Conservation (phyloP, 176 grass and related monocot genomes). For the Tuctoria greenei region DNA sequence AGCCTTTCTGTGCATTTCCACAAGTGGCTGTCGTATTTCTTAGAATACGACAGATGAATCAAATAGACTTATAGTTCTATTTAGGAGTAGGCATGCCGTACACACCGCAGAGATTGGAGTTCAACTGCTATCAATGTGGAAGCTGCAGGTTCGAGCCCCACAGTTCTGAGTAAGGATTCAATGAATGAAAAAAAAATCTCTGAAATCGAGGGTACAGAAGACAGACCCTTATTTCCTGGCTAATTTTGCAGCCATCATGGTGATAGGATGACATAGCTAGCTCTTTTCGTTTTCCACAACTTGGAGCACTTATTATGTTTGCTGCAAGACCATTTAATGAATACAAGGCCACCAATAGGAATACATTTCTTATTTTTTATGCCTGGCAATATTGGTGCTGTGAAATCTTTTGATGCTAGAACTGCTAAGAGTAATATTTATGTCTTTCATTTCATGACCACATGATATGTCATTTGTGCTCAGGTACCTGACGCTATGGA, state of each 20-base stretch:
- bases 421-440: not conserved
- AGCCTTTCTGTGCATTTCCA: no score
- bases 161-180: not conserved
- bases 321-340: slow-evolving; percentile 11
- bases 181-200: not conserved
- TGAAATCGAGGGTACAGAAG: not conserved
- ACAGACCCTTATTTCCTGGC: not conserved
- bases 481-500: slow-evolving; percentile 77
- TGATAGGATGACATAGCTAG: not conserved
- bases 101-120: not conserved
- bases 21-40: no score
- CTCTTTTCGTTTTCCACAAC: slow-evolving; percentile 13
- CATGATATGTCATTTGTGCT: slow-evolving; percentile 23
- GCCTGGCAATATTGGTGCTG: not conserved
- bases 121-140: not conserved
- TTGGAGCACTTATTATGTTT: not conserved
- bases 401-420: slow-evolving; percentile 15
- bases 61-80: not conserved
- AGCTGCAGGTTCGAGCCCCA: not conserved
- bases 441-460: not conserved
- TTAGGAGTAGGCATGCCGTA: not conserved
- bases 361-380: slow-evolving; percentile 5
- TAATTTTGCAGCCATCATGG: not conserved
- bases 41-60: not conserved
- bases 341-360: not conserved